Percentiles rank a stretch among this genome's conserved stretches.
These are phyloP conservation scores for Cladosporium sp. DNA, from an alignment of 2,329 filamentous ascomycete genomes.

Conservation along the genomic window DNA sequence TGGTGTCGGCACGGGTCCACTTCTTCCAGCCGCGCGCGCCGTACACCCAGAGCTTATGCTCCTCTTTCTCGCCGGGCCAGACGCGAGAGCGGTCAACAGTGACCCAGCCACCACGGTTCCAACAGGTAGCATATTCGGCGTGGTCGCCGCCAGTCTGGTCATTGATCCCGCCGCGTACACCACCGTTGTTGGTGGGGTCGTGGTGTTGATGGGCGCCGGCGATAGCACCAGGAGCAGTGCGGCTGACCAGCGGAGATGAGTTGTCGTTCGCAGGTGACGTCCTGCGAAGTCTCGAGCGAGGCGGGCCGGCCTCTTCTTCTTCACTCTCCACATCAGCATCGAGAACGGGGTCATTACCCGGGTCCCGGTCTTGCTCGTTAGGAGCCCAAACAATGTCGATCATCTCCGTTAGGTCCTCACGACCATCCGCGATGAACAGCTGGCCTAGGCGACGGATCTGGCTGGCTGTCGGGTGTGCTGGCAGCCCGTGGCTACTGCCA, in stretches of 20 bases:
- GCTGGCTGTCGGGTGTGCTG: neutral
- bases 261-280: neutral
- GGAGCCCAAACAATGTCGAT: constrained; percentile 7
- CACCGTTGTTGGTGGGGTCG: constrained; percentile 4
- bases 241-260: neutral
- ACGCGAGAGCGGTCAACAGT: constrained; percentile 9
- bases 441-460: constrained; percentile 3
- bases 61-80: neutral
- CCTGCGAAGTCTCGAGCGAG: neutral
- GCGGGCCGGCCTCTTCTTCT: neutral
- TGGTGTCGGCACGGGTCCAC: neutral
- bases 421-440: neutral
- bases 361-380: neutral
- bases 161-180: neutral
- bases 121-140: neutral
- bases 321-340: neutral
- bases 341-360: neutral
- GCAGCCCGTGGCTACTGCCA: neutral
- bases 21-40: neutral
- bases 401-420: neutral
- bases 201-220: neutral
- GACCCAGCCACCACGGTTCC: neutral
- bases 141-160: neutral
- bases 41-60: constrained; percentile 2
- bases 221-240: neutral